Base-by-base conservation (phyloP, 306 rosid genomes). In the Cucumis cinereus region DNA sequence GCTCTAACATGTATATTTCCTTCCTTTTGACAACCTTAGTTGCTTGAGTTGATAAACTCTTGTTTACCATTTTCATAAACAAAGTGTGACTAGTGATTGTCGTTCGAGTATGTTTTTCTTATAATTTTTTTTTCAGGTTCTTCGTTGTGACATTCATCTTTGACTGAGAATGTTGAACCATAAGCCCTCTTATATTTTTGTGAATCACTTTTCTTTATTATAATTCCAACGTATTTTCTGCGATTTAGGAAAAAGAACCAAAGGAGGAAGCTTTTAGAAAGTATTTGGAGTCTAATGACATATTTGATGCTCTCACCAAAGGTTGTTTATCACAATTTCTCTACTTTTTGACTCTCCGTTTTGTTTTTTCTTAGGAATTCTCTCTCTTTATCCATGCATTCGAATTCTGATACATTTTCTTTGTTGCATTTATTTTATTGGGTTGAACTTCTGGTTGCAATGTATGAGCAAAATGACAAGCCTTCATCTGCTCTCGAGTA, bases 251-350 rank as follows among this genome's bases (percentile, higher is more conserved):
- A 73, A 93, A 90, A 77, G 98, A 91, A 80, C 96, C 91, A 0
- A 93, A 93, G 84, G 91, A 91, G 68, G 98, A 93, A 81, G 89
- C 85, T 22, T 94, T 91, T 43, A 85, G 98, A 87, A 94, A 94
- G 85, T 94, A 94, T 79, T 87, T 94, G 62, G 97, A 94, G 78
- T 87, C 98, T 75, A 89, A 89, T 85, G 98, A 96, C 55, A 90
- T 85, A 77, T 91, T 93, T 24, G 98, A 93, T 71, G 93, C 94
- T 75, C 97, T 93, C 74, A 93, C 96, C 88, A 90, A 91, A 90
- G 98, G 98, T 93, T 61, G 55, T n/a, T 23, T 28, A 15, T 66
- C 75, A 40, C 7, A 57, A 17, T 3, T 64, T 64, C 50, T 38
- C 26, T 64, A 50, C 28, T 64, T 5, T 15, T 12, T 58, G 17